Evolutionary conservation across 1,139 yeast species (phyloP), one percentile per base, ranked within the genome.

Genomic region (Magnusiomyces fungicola): DNA sequence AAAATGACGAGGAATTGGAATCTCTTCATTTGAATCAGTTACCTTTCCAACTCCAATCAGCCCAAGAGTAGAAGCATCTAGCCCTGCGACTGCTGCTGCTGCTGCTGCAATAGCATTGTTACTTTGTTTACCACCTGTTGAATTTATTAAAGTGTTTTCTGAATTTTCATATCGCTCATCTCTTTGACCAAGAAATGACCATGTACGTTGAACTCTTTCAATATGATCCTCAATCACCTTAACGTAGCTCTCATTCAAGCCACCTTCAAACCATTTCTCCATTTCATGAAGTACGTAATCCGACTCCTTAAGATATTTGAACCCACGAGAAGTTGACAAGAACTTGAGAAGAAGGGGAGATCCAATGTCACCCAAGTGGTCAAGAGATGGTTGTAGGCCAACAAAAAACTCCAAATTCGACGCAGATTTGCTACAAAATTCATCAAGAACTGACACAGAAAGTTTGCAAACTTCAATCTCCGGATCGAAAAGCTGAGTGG

Each of bases 401-500:
- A 79, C 71, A 29, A 79, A 68, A 48, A 70, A 71, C 46, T 74
- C 70, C 49, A 74, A 61, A 46, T 71, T 70, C 24, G 69, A 66
- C 29, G 72, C 67, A 39, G 64, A 62, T 46, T 70, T 63, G 16
- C 36, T 14, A 57, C 81, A 70, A 58, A 71, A 74, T 45, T 70
- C 72, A 40, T 77, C 78, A 34, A 83, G 59, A 1, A 74, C 71
- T 33, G 70, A 70, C 9, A 80, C 78, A 0, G 87, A 82, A n/a
- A 73, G 65, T 12, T 74, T 68, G 39, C 81, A 78, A 3, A 88
- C 82, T 12, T 73, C 78, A 6, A 71, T 65, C 47, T 75, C 78
- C 0, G 77, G 71, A 60, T 87, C 95, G 61, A 85, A 88, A 3
- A 90, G 65, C 60, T 84, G 90, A 32, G 78, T 76, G 5, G 83